Percentiles rank a stretch among this genome's conserved stretches.
These are phyloP conservation scores for Crotalaria pallida DNA, from an alignment of 306 rosid species.

Conservation along the genomic window DNA sequence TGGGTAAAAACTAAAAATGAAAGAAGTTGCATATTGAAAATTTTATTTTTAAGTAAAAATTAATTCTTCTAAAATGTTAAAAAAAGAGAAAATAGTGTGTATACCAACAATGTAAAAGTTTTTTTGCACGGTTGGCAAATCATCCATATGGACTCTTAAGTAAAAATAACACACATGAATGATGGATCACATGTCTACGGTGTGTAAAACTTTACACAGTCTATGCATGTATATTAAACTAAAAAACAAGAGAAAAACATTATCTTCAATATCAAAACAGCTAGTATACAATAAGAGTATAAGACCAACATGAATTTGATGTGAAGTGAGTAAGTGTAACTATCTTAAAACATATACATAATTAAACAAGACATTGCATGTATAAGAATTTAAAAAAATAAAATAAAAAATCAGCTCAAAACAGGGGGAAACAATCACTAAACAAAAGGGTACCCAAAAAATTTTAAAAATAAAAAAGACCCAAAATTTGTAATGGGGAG, in stretches of 20 bases:
- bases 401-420: background rate
- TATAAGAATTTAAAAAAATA: too few species aligned
- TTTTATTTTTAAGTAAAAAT: too few species aligned
- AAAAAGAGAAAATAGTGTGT: background rate
- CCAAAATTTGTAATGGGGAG: background rate
- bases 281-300: background rate
- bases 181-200: too few species aligned
- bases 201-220: too few species aligned
- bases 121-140: too few species aligned
- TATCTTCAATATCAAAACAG: background rate
- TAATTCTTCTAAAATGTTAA: too few species aligned
- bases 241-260: conserved; percentile 13
- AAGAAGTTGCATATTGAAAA: background rate
- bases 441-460: background rate
- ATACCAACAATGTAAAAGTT: too few species aligned
- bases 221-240: too few species aligned
- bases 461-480: background rate
- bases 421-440: background rate
- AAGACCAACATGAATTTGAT: conserved; percentile 5
- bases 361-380: background rate
- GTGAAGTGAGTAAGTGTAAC: background rate
- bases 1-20: background rate
- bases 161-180: too few species aligned
- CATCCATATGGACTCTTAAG: too few species aligned
- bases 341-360: background rate